Conservation (phyloP, 257 asterid genomes). For the Petrea volubilis region DNA sequence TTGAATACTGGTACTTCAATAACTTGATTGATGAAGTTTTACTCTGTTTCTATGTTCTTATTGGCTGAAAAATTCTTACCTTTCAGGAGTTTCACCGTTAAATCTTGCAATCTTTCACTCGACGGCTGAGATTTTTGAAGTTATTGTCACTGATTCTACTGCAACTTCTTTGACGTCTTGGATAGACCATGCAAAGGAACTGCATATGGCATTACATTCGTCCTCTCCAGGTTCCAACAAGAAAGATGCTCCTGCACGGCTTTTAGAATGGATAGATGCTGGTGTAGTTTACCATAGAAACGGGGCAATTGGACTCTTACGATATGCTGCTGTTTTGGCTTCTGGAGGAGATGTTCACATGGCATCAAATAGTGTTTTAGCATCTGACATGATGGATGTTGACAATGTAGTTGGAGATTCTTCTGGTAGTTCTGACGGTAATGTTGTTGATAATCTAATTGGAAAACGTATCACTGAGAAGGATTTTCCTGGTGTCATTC, state of each 20-base stretch:
- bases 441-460: constrained; percentile 75
- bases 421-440: constrained; percentile 73
- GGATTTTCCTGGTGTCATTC: constrained; percentile 86
- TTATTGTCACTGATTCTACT: constrained; percentile 81
- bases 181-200: constrained; percentile 75
- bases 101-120: constrained; percentile 85
- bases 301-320: constrained; percentile 75
- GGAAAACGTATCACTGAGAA: constrained; percentile 94
- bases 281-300: constrained; percentile 92
- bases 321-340: constrained; percentile 77
- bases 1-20: constrained; percentile 52
- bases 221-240: constrained; percentile 78
- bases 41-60: constrained; percentile 16
- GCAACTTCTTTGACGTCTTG: constrained; percentile 82
- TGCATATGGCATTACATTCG: constrained; percentile 60
- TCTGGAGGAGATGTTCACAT: constrained; percentile 96
- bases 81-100: constrained; percentile 74
- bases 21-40: constrained; percentile 16
- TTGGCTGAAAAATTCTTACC: constrained; percentile 17
- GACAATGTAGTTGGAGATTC: constrained; percentile 88
- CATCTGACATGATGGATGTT: constrained; percentile 93
- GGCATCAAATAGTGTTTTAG: constrained; percentile 82
- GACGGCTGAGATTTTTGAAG: constrained; percentile 89
- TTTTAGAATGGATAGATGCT: constrained; percentile 97
- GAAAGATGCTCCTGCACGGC: constrained; percentile 96